Conservation (phyloP, 2,329 filamentous ascomycete species). For the Neonectria coccinea region DNA sequence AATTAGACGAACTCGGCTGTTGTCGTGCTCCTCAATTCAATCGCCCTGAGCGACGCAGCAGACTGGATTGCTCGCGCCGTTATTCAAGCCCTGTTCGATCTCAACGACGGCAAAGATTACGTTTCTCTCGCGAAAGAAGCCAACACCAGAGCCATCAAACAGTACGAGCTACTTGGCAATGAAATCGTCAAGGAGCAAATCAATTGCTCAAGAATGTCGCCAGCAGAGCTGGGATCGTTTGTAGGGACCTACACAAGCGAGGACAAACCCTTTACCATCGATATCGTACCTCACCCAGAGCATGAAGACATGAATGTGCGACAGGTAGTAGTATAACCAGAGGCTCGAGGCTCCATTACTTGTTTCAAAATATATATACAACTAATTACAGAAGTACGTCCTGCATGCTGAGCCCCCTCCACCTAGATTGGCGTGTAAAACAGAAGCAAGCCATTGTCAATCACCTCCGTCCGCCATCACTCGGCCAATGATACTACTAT, state of each 20-base stretch:
- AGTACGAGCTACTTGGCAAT: neutral
- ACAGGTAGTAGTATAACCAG: neutral
- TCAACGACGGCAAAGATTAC: slow-evolving; percentile 4
- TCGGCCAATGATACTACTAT: neutral
- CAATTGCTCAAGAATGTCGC: neutral
- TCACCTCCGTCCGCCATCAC: neutral
- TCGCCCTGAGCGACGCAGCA: slow-evolving; percentile 23
- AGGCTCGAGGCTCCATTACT: neutral
- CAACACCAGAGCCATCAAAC: neutral
- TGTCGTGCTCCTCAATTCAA: slow-evolving; percentile 27
- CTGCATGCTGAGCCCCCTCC: neutral
- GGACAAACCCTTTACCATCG: slow-evolving; percentile 1
- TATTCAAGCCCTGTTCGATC: slow-evolving; percentile 15
- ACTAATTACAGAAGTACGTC: neutral
- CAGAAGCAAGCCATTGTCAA: neutral
- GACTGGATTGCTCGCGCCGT: slow-evolving; percentile 30
- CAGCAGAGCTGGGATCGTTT: neutral
- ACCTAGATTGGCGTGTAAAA: neutral
- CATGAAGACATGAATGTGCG: neutral
- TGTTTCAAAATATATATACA: neutral
- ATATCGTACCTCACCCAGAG: neutral
- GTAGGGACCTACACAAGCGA: neutral
- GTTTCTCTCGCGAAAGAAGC: slow-evolving; percentile 7
- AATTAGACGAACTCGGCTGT: slow-evolving; percentile 19
- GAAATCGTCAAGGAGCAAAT: neutral